Conservation (phyloP, 352 stramenopile species). For the Globisporangium nunn region DNA sequence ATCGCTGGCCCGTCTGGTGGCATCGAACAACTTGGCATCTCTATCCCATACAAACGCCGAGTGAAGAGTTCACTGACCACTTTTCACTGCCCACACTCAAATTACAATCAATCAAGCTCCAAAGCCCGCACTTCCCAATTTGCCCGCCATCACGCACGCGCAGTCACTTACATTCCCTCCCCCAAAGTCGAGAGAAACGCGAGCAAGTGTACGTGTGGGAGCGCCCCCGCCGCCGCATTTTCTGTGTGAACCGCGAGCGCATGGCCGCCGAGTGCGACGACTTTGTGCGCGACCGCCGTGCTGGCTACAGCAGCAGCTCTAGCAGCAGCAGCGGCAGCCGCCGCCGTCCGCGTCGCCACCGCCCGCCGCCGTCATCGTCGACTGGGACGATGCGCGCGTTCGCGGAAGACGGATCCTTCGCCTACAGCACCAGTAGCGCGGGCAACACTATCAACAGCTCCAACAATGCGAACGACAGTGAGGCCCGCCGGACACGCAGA, state of each 20-base stretch:
- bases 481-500: conserved; percentile 2
- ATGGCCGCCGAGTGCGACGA: conserved; percentile 10
- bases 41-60: neutral
- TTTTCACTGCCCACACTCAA: neutral
- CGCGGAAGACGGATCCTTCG: conserved; percentile 12
- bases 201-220: neutral
- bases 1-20: neutral
- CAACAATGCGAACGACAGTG: neutral
- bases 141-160: neutral
- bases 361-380: no score
- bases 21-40: no score
- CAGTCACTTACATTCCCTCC: no score
- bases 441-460: neutral
- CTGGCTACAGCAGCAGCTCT: conserved; percentile 5
- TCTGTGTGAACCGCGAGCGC: neutral
- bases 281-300: conserved; percentile 1
- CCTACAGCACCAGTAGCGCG: neutral
- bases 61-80: neutral
- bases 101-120: neutral
- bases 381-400: conserved; percentile 6
- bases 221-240: no score
- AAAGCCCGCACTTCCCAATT: neutral
- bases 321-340: conserved; percentile 1
- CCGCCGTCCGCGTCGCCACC: no score
- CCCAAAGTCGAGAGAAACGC: neutral